These are phyloP conservation scores for Yamadazyma mexicana DNA, from an alignment of 1,139 yeast genomes.

Conservation along the genomic window DNA sequence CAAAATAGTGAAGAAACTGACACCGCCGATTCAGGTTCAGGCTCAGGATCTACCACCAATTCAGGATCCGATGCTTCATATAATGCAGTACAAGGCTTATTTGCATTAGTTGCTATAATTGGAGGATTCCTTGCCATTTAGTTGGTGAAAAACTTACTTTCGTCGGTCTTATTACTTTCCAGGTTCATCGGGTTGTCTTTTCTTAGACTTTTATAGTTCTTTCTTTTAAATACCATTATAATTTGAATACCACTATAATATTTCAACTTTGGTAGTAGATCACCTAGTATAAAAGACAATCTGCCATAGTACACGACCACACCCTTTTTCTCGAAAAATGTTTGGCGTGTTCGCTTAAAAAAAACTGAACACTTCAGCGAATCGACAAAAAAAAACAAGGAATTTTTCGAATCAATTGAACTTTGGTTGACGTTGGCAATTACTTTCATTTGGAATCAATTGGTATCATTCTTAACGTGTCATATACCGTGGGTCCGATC, in stretches of 20 bases:
- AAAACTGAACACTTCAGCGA: conserved; percentile 10
- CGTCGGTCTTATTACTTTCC: neutral
- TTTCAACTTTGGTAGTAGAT: neutral
- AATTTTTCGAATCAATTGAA: conserved; percentile 1
- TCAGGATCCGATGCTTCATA: conserved; percentile 7
- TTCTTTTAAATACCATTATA: no score
- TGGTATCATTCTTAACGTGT: neutral
- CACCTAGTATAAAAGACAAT: neutral
- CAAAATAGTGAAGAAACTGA: conserved; percentile 26
- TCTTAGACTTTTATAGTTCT: neutral
- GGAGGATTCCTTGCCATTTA: conserved; percentile 18
- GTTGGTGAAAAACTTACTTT: neutral
- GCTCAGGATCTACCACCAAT: conserved; percentile 2
- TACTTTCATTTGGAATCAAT: neutral
- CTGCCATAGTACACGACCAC: neutral
- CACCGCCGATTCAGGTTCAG: conserved; percentile 3
- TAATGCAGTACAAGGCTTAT: conserved; percentile 9
- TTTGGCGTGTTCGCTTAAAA: conserved; percentile 1
- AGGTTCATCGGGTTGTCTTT: neutral
- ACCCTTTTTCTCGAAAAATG: neutral
- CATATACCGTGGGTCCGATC: neutral
- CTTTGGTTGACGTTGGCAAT: neutral
- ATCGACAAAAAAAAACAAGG: conserved; percentile 11
- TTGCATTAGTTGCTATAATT: conserved; percentile 21
- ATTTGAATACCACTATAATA: neutral